These are phyloP conservation scores for Backusella westeae DNA, from an alignment of 192 early-diverging fungal species.

Conservation along the genomic window DNA sequence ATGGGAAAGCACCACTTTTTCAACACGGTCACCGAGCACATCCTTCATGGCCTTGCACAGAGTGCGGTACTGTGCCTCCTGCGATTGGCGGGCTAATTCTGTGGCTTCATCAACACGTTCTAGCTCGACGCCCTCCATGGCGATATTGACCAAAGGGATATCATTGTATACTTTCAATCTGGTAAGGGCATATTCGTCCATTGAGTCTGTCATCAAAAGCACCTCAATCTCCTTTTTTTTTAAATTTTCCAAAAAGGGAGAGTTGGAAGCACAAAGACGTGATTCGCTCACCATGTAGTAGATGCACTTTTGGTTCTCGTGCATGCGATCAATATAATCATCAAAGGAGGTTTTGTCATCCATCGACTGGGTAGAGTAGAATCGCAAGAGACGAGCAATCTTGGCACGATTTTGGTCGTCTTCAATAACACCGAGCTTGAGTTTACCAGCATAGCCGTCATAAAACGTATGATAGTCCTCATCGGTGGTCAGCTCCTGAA, in stretches of 20 bases:
- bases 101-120: slow-evolving; percentile 99
- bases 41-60: slow-evolving; percentile 94
- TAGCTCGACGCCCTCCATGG: slow-evolving; percentile 98
- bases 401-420: slow-evolving; percentile 95
- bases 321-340: slow-evolving; percentile 99
- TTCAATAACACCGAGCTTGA: slow-evolving; percentile 99
- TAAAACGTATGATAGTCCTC: slow-evolving; percentile 98
- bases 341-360: slow-evolving; percentile 97
- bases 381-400: slow-evolving; percentile 96
- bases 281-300: slow-evolving; percentile 99
- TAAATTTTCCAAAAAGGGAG: slow-evolving; percentile 96
- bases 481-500: slow-evolving; percentile 93
- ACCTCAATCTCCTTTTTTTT: slow-evolving; percentile 99
- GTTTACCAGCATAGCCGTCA: slow-evolving; percentile 97
- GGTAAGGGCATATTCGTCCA: slow-evolving; percentile 98
- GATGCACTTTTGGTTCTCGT: slow-evolving; percentile 99
- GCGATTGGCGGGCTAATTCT: slow-evolving; percentile 79
- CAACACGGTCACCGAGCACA: slow-evolving; percentile 97
- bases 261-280: slow-evolving; percentile 87
- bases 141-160: slow-evolving; percentile 95
- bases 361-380: slow-evolving; percentile 96
- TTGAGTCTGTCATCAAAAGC: slow-evolving; percentile 97
- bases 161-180: slow-evolving; percentile 99
- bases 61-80: slow-evolving; percentile 81
- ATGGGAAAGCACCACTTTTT: slow-evolving; percentile 83